These are phyloP conservation scores for Dendrobium nobile DNA, from an alignment of 106 monocot species.

Conservation along the genomic window DNA sequence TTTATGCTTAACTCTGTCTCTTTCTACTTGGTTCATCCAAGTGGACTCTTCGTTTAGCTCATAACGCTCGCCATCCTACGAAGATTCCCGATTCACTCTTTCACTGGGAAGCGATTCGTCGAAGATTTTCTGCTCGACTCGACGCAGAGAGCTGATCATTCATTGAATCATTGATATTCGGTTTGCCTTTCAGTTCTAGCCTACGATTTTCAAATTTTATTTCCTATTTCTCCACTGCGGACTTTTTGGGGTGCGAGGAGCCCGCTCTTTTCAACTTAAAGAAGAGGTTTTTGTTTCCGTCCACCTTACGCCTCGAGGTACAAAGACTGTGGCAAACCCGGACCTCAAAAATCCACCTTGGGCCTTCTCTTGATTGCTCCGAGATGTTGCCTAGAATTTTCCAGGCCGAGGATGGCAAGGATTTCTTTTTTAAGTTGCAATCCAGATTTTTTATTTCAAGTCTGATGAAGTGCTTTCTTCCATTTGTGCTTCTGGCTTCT, in stretches of 20 bases:
- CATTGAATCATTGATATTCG: not conserved
- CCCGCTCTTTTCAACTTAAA: not conserved
- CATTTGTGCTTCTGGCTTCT: slow-evolving; percentile 22
- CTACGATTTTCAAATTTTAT: too few relatives aligned
- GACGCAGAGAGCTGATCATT: not conserved
- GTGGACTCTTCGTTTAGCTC: not conserved
- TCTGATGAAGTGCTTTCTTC: slow-evolving; percentile 14
- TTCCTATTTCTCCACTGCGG: not conserved
- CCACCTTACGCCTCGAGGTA: not conserved
- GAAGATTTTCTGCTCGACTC: not conserved
- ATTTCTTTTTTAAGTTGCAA: slow-evolving; percentile 13
- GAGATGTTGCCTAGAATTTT: slow-evolving; percentile 26
- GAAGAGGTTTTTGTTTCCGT: too few relatives aligned
- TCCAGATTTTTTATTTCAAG: slow-evolving; percentile 9
- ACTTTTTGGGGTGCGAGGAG: not conserved
- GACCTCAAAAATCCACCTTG: not conserved
- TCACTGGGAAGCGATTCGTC: not conserved
- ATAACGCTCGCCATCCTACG: not conserved
- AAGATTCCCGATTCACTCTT: not conserved
- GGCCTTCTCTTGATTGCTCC: not conserved
- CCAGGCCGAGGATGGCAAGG: slow-evolving; percentile 24
- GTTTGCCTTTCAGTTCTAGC: not conserved
- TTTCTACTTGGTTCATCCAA: not conserved
- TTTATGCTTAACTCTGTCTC: not conserved
- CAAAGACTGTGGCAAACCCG: not conserved